A percentile compares a stretch with the other conserved stretches of the same genome.
Conservation (phyloP, 306 rosid genomes). For the Gleditsia sinensis region DNA sequence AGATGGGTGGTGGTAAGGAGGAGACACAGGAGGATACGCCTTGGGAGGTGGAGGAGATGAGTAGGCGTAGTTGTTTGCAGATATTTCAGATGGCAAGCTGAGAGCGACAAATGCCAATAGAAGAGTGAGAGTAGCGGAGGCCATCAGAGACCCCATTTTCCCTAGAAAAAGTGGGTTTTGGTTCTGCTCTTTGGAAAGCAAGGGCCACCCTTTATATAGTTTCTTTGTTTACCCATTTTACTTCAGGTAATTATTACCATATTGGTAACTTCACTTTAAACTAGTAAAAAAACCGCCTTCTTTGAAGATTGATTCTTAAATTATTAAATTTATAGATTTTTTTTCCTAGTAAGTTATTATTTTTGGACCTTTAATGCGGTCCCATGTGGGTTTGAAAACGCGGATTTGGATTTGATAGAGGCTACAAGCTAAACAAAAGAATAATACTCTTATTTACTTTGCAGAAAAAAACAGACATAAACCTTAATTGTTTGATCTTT, state of each 20-base stretch:
- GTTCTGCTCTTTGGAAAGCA: constrained; percentile 24
- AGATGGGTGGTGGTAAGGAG: neutral
- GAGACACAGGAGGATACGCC: neutral
- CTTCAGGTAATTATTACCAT: too few species aligned
- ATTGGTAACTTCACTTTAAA: neutral
- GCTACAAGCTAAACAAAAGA: constrained; percentile 18
- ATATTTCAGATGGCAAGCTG: constrained; percentile 17
- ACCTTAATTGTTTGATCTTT: neutral
- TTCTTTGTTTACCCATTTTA: constrained; percentile 32
- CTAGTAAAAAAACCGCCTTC: neutral
- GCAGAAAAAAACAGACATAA: neutral
- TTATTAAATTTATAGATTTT: neutral
- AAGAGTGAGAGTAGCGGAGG: constrained; percentile 49
- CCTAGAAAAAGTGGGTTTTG: constrained; percentile 20
- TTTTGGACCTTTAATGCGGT: constrained; percentile 4
- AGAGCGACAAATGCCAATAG: constrained; percentile 46
- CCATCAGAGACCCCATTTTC: constrained; percentile 49
- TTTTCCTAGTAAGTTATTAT: too few species aligned
- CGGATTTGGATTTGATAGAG: constrained; percentile 33
- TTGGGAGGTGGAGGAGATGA: constrained; percentile 49
- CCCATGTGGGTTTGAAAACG: constrained; percentile 13
- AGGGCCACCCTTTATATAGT: constrained; percentile 44
- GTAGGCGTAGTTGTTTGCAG: constrained; percentile 44
- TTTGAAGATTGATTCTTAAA: neutral
- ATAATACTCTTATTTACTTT: constrained; percentile 16